Evolutionary conservation across 2,329 filamentous ascomycete genomes (phyloP).

Genomic region (Sporothrix brunneoviolacea): DNA sequence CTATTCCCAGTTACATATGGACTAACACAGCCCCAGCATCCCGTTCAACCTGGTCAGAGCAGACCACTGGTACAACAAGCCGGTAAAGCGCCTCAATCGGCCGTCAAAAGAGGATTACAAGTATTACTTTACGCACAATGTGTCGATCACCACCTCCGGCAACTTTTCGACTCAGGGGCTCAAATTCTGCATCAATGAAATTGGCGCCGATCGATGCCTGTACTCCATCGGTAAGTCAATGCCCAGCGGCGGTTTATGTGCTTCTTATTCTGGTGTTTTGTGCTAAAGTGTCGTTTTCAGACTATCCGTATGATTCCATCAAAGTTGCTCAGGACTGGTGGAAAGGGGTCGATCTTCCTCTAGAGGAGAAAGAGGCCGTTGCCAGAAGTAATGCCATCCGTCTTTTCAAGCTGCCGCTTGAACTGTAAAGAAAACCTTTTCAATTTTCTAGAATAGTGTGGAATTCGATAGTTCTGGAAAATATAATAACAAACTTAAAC

Average conservation of each 20-base stretch:
- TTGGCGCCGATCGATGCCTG: constrained; percentile 33
- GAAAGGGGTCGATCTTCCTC: constrained; percentile 25
- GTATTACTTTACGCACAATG: constrained; percentile 34
- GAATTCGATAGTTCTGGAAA: no score
- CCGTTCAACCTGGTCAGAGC: constrained; percentile 36
- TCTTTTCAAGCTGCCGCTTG: constrained; percentile 29
- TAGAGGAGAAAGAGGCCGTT: constrained; percentile 23
- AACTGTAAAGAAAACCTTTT: constrained; percentile 15
- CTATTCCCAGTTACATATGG: no score
- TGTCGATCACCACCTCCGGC: constrained; percentile 36
- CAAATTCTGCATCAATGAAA: constrained; percentile 34
- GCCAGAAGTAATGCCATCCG: constrained; percentile 27
- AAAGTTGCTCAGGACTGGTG: constrained; percentile 30
- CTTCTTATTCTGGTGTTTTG: no score
- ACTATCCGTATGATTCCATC: constrained; percentile 30
- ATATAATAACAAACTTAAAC: no score
- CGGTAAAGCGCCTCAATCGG: constrained; percentile 29
- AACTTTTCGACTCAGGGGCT: constrained; percentile 34
- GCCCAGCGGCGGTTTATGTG: no score
- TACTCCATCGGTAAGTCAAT: constrained; percentile 32
- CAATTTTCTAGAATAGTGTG: no score
- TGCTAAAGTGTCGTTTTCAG: no score
- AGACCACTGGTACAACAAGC: constrained; percentile 39
- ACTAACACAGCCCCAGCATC: constrained; percentile 25
- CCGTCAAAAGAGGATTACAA: constrained; percentile 35